Base-by-base conservation (phyloP, 257 asterid genomes). In the Penstemon eatonii region DNA sequence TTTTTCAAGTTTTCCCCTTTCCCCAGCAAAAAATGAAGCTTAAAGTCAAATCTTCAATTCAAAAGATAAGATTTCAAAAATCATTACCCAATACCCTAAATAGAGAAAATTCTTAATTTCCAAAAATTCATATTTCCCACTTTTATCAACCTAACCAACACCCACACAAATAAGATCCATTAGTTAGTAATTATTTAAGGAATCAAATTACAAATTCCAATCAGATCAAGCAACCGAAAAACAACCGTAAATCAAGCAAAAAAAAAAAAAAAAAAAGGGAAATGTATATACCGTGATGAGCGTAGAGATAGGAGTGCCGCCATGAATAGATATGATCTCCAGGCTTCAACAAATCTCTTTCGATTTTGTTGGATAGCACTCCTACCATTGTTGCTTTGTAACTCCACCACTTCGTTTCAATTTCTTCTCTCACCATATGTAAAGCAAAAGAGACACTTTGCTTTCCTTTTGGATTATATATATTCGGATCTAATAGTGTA, bases 311-410 rank as follows among this genome's bases (percentile, higher is more conserved):
- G 47, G 77, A 68, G 76, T 75, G 82, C 75, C 98, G 83, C 98
- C 98, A 92, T 0, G 98, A 84, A 75, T 92, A 92, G 38, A 92
- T 85, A 63, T 92, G 98, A 76, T 92, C 98, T 12, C 96, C 98
- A 4, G 86, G 81, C 38, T 86, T 83, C 67, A 92, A 73, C 37
- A 82, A 86, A 44, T 79, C 85, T 39, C 65, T 77, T 0, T 19
- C 47, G 77, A 89, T 87, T 85, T 82, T 92, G 80, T 92, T 87
- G 43, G 93, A 89, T 0, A 92, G 80, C 63, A 87, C 59, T 60
- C 86, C 86, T 63, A 77, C 75, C 92, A 78, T 74, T 79, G 64
- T 33, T 41, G 67, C n/a, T 25, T 25, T 25, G 33, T 25, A 25
- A 1, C 33, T 25, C 33, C 33, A 25, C 33, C 33, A 25, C 33